phyloP scores from a whole-genome alignment of 2,329 filamentous ascomycete species.

The Cladosporium sp. region DNA sequence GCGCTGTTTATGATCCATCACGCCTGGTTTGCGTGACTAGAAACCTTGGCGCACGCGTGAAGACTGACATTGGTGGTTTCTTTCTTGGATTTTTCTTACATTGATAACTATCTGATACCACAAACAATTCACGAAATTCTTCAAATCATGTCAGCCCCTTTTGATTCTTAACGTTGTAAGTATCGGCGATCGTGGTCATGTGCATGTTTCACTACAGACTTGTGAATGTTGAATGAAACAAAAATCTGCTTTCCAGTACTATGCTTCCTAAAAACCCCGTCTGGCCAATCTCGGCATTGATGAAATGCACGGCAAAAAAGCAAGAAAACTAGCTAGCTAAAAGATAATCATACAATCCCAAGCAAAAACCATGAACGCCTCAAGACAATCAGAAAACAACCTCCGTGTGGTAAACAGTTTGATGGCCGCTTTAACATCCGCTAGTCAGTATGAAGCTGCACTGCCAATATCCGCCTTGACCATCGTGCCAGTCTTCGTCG shows the following conservation, averaged over 20 bases:
- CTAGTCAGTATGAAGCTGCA: background rate
- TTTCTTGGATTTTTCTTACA: background rate
- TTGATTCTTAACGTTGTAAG: background rate
- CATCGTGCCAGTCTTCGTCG: background rate
- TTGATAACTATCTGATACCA: slow-evolving; percentile 4
- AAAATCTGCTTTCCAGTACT: background rate
- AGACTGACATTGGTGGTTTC: background rate
- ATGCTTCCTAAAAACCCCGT: background rate
- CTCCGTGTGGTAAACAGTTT: background rate
- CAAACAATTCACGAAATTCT: background rate
- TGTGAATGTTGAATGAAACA: background rate
- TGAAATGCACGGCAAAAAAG: background rate
- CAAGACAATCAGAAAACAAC: background rate
- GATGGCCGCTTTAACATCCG: background rate
- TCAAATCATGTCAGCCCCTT: background rate
- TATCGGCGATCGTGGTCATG: background rate
- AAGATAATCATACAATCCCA: background rate
- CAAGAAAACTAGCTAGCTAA: background rate
- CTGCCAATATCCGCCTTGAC: background rate
- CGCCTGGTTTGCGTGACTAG: background rate
- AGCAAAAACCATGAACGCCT: background rate
- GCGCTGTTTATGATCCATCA: background rate
- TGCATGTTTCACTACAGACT: background rate
- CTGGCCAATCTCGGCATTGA: background rate
- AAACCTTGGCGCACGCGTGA: background rate